Evolutionary conservation across 768 basidiomycete genomes (phyloP), one percentile per base, ranked within the genome.

Genomic region (Daedalea quercina): DNA sequence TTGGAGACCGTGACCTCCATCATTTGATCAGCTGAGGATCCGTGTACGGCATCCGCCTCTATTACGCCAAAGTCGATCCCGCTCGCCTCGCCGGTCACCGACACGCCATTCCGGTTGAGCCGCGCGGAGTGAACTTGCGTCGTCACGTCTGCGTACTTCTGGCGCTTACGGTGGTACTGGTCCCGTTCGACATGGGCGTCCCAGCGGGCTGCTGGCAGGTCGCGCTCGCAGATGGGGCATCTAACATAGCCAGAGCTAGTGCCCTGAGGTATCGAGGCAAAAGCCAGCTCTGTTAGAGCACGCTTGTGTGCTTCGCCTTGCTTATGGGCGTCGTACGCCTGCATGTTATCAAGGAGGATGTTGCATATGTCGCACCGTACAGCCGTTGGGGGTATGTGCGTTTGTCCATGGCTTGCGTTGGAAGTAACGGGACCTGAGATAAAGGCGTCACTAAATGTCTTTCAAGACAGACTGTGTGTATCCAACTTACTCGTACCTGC

Each of bases 51-150:
- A 53, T 52, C 6, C 66, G 60, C 20, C 77, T 75, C 47, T 3
- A 84, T 60, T 34, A 83, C 67, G 3, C 73, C 80, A 48, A 84
- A 77, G 58, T 85, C 74, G 11, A 78, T 63, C 7, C 67, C 63
- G 25, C 7, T 31, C 8, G 17, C 47, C 17, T 37, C 51, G 50
- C 61, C 57, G 3, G 68, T 63, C 3, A 85, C 63, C 0, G 62
- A 58, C 11, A 83, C 63, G 0, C 78, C 80, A 26, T 47, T 47
- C 15, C 28, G 9, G 17, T 47, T 47, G 4, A 25, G 25, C 26
- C 13, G 19, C 25, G 46, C 28, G 4, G 37, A 40, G 8, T 19
- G 37, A 6, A 15, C 6, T 26, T 47, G 25, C 3, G 46, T 26
- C 3, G 46, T 47, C 15, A 47, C 19, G 9, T 47, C 46, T 19